Base-by-base conservation (phyloP, 441 rosid species). In the Lepidium campestre region DNA sequence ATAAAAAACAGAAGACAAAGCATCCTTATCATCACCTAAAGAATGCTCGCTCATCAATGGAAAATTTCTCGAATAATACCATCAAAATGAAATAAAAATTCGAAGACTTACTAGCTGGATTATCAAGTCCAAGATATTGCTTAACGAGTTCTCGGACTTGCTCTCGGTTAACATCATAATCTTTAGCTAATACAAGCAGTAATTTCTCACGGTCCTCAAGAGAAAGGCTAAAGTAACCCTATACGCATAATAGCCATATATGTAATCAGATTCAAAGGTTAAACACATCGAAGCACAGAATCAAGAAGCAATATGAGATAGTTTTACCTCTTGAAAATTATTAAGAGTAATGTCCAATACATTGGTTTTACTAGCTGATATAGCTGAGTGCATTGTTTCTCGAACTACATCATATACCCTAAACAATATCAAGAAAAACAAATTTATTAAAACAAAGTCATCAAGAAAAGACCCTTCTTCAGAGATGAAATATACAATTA, bases 201-300 rank as follows among this genome's bases (percentile, higher is more conserved):
- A 94, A 42, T 46, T 76, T 86, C 66, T 62, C 68, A 12, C 93
- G 93, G 64, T 84, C 77, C 72, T 83, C 86, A 67, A 11, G 41
- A 8, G 87, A 84, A 67, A 91, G 93, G 77, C 84, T 65, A 50
- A 78, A 65, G 75, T 89, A 91, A 61, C 97, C 99, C 99, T 94
- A 76, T 39, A 75, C 57, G 46, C 73, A 67, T 46, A 22, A 14
- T 32, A 36, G 67, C 42, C 57, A 50, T 17, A 14, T 58, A 48
- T 29, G 20, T 23, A 39, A 48, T 8, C 32, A 14, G 2, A 66
- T 40, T 3, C 7, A 40, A 29, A 23, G 20, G 4, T 32, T 3
- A 25, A 62, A 46, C 41, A 44, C 39, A 36, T 25, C 0, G 0
- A 59, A 35, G n/a, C 41, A 32, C 3, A 0, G 7, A 57, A 45